These are phyloP conservation scores for Xylaria sp. DNA, from an alignment of 495 filamentous ascomycete genomes.

Conservation along the genomic window DNA sequence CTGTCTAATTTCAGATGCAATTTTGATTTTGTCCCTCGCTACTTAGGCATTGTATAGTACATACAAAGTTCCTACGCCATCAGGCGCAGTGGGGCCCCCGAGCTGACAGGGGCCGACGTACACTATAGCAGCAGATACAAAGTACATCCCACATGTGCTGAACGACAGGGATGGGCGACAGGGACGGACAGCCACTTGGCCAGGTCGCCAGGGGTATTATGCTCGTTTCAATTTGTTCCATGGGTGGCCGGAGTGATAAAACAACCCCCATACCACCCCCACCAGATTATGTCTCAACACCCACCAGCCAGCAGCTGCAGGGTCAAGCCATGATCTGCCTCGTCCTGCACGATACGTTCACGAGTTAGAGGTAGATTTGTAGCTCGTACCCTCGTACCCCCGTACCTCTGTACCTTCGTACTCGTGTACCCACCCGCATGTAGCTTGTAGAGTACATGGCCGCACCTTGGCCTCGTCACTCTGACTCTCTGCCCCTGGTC, in stretches of 20 bases:
- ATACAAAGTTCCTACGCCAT: conserved; percentile 5
- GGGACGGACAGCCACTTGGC: conserved; percentile 9
- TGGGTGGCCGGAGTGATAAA: conserved; percentile 13
- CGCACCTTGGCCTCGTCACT: conserved; percentile 28
- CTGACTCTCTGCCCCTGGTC: conserved; percentile 22
- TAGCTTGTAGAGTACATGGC: neutral
- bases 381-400: neutral
- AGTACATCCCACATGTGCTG: conserved; percentile 25
- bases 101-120: conserved; percentile 1
- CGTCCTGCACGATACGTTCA: conserved; percentile 3
- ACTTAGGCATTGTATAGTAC: conserved; percentile 20
- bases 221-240: conserved; percentile 30
- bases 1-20: conserved; percentile 31
- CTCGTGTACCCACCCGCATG: conserved; percentile 8
- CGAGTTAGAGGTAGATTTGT: neutral
- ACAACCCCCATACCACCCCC: neutral
- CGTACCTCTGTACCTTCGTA: neutral
- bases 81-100: neutral
- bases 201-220: conserved; percentile 6
- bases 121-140: neutral
- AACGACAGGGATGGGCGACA: conserved; percentile 22
- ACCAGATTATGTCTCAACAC: conserved; percentile 11
- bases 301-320: conserved; percentile 10
- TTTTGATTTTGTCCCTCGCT: conserved; percentile 23
- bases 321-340: conserved; percentile 27